Evolutionary conservation across 1,284 basidiomycete species (phyloP), one percentile per base, ranked within the genome.

Genomic region (Boletellus deceptivus): DNA sequence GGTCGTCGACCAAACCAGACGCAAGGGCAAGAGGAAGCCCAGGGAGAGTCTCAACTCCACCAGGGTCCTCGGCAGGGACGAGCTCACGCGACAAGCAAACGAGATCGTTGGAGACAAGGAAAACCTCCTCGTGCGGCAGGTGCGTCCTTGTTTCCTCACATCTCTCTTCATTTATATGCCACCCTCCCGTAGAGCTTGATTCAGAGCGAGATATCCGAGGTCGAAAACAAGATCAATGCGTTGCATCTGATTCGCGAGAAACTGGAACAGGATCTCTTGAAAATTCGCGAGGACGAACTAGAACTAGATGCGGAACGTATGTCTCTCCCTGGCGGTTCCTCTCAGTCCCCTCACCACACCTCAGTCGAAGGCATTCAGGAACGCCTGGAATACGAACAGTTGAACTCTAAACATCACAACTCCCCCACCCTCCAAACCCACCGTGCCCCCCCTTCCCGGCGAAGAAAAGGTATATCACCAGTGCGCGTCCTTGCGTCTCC

Each of bases 241-340:
- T 75, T 99, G 41, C 91, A 95, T 60, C 78, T 76, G 24, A 91
- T 98, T 55, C 80, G 93, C 54, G 75, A 82, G 7, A 87, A 87
- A 55, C 75, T 99, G 18, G 89, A 95, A 65, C 78, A 86, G 43
- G 88, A 93, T 64, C 76, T 99, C 22, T 71, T 99, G 35, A 89
- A 83, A 61, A 69, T 98, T 48, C 91, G 95, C 54, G 97, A 99
- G 65, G 95, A 98, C 59, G 94, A 98, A 60, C 75, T 99, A 29
- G 96, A 98, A 67, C 74, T 99, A 29, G 91, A 97, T 62, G 96
- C 98, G 59, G 96, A 98, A 72, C 72, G 91, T 93, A 63, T 60
- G 87, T 75, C 29, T 11, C 0, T 27, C n/a, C 45, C 29, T 18
- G 55, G 46, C 42, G 35, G 33, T 13, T 46, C 27, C 35, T 29